Evolutionary conservation across 106 monocot genomes (phyloP).

Genomic region (Narthecium ossifragum): DNA sequence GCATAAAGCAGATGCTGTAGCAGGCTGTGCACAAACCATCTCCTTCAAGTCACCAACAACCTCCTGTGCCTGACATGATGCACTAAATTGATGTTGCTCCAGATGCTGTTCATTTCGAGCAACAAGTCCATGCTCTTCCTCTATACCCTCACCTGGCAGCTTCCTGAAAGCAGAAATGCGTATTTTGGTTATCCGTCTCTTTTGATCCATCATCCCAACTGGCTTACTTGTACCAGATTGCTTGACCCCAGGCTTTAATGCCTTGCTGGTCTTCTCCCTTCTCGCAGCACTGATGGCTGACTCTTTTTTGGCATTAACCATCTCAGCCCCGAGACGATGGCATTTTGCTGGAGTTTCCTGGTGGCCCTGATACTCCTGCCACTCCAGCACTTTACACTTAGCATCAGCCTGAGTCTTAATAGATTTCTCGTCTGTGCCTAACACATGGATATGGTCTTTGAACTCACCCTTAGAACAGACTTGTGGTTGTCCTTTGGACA

Average conservation of each 20-base stretch:
- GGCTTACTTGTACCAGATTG: constrained; percentile 16
- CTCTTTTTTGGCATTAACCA: constrained; percentile 20
- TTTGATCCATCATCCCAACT: constrained; percentile 21
- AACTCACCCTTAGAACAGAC: constrained; percentile 15
- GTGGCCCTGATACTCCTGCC: constrained; percentile 23
- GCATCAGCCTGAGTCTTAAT: constrained; percentile 20
- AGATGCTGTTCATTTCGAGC: constrained; percentile 18
- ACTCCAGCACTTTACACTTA: constrained; percentile 53
- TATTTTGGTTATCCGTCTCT: constrained; percentile 3
- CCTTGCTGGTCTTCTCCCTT: constrained; percentile 42
- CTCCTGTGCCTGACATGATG: constrained; percentile 6
- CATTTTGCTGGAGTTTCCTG: constrained; percentile 5
- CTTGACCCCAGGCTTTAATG: constrained; percentile 29
- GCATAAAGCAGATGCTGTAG: constrained; percentile 61
- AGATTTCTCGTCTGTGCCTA: constrained; percentile 26
- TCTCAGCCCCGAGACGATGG: constrained; percentile 3
- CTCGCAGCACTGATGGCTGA: constrained; percentile 20
- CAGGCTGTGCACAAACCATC: constrained; percentile 23
- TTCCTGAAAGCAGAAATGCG: constrained; percentile 17
- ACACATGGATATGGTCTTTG: constrained; percentile 24
- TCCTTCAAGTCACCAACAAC: constrained; percentile 21
- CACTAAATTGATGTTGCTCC: constrained; percentile 5
- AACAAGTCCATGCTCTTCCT: constrained; percentile 3
- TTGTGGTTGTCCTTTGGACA: constrained; percentile 11
- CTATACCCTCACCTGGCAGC: constrained; percentile 9